Base-by-base conservation (phyloP, 2,329 filamentous ascomycete species). In the Phyllosticta paracitricarpa region DNA sequence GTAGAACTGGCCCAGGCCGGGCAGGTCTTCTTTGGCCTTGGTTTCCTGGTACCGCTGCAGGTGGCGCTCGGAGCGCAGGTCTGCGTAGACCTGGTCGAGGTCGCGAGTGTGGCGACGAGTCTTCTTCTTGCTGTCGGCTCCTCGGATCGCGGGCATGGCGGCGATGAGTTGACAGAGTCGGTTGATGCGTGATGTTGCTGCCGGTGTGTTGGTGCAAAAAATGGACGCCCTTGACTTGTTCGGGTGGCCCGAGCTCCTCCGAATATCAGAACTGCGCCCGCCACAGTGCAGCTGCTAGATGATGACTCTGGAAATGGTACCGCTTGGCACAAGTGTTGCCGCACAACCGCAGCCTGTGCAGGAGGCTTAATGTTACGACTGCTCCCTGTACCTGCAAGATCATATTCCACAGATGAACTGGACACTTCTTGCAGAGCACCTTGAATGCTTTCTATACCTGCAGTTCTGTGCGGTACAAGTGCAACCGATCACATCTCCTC, bases 31-130 rank as follows among this genome's bases (percentile, higher is more conserved):
- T 24, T 83, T 77, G 5, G 88, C 84, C 71, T 96, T 95, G 53
- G 86, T 84, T 57, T 85, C 82, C 72, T 91, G 89, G 80, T 87
- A 91, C 66, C 89, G 84, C 55, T 84, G 78, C 35, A 99, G 84
- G 71, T 97, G 92, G 72, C 87, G 89, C 22, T 89, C 83, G 33
- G 87, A 89, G 65, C 82, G 79, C 61, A 97, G 76, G 74, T 99
- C 94, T 66, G 86, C 84, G 71, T 92, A 86, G 75, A 97, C 85
- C 77, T 97, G 92, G 75, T 99, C 94, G 70, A 97, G 81, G 75
- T 96, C 93, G 75, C 94, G 94, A 70, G 69, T 77, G 65, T 76
- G 71, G 55, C 75, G 72, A 56, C 76, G 72, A 63, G 78, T 78
- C 73, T 79, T 79, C 68, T 76, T 76, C 68, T 79, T 79, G 48